Evolutionary conservation across 2,329 filamentous ascomycete species (phyloP).

Genomic region (Coniosporium tulheliwenetii): DNA sequence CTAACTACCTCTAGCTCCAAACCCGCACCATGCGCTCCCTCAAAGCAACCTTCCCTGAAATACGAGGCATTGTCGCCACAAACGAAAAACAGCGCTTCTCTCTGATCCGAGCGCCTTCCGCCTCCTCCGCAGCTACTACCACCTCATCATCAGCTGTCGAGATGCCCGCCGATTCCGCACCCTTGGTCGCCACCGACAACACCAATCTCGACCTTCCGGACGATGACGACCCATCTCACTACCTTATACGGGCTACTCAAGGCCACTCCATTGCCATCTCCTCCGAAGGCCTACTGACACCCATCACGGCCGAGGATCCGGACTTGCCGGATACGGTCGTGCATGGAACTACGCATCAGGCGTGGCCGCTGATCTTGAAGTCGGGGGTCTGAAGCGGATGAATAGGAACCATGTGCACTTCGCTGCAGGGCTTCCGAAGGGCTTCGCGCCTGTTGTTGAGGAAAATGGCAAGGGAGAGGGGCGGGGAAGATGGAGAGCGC

Average conservation of each 20-base stretch:
- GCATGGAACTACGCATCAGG: constrained; percentile 77
- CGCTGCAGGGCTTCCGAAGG: constrained; percentile 51
- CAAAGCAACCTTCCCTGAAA: constrained; percentile 58
- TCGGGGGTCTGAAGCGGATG: constrained; percentile 73
- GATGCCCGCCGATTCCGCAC: constrained; percentile 4
- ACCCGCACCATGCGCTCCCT: constrained; percentile 50
- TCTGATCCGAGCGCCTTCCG: constrained; percentile 33
- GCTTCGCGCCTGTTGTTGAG: constrained; percentile 20
- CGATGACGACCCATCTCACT: constrained; percentile 42
- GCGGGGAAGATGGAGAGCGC: constrained; percentile 2
- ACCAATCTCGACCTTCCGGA: constrained; percentile 3
- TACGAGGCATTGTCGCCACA: constrained; percentile 50
- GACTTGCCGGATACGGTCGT: constrained; percentile 38
- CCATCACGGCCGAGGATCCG: constrained; percentile 37
- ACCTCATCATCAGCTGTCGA: constrained; percentile 4
- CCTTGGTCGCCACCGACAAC: constrained; percentile 7
- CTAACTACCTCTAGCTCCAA: constrained; percentile 26
- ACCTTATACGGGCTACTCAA: constrained; percentile 87
- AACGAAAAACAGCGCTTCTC: constrained; percentile 90
- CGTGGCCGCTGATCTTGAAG: constrained; percentile 61
- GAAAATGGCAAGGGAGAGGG: constrained; percentile 8
- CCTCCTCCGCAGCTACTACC: constrained; percentile 1
- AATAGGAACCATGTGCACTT: constrained; percentile 80
- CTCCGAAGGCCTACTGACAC: constrained; percentile 52
- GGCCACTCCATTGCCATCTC: constrained; percentile 74